These are phyloP conservation scores for Chlorencoelia australis DNA, from an alignment of 2,329 filamentous ascomycete species.

Conservation along the genomic window DNA sequence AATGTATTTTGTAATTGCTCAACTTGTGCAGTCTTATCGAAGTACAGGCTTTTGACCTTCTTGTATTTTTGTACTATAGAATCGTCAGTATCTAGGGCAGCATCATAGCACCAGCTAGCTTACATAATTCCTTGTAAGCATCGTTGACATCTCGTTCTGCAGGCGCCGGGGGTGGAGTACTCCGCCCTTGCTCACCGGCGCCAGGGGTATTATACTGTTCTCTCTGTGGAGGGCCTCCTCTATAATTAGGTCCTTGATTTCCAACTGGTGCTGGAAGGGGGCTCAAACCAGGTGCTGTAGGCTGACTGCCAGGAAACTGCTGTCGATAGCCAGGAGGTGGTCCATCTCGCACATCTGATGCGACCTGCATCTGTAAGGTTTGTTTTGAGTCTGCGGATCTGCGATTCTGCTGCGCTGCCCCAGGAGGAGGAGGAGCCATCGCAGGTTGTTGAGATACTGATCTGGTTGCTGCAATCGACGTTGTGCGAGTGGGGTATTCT, in stretches of 20 bases:
- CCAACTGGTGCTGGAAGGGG: conserved; percentile 14
- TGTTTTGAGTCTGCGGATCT: conserved; percentile 24
- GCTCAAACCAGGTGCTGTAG: conserved; percentile 19
- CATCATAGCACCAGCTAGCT: conserved; percentile 11
- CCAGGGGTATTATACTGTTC: conserved; percentile 19
- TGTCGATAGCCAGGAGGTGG: conserved; percentile 21
- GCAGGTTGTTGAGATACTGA: conserved; percentile 19
- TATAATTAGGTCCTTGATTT: conserved; percentile 21
- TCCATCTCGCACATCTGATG: conserved; percentile 21
- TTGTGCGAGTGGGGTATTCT: conserved; percentile 21
- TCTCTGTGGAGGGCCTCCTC: conserved; percentile 26
- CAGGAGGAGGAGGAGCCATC: conserved; percentile 21
- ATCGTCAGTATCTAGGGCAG: conserved; percentile 7
- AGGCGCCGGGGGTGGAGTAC: conserved; percentile 33
- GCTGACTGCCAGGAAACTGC: conserved; percentile 14
- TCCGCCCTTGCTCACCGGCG: conserved; percentile 33
- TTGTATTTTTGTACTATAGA: conserved; percentile 84
- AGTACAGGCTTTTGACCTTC: conserved; percentile 95
- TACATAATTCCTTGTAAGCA: conserved; percentile 35
- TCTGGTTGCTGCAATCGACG: conserved; percentile 13
- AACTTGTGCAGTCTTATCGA: conserved; percentile 82
- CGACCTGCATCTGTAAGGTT: conserved; percentile 15
- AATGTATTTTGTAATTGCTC: conserved; percentile 96
- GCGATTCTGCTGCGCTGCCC: conserved; percentile 18
- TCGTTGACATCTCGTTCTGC: conserved; percentile 23